Evolutionary conservation across 2,329 filamentous ascomycete species (phyloP), one percentile per base, ranked within the genome.

Genomic region (Aspergillus sp.): DNA sequence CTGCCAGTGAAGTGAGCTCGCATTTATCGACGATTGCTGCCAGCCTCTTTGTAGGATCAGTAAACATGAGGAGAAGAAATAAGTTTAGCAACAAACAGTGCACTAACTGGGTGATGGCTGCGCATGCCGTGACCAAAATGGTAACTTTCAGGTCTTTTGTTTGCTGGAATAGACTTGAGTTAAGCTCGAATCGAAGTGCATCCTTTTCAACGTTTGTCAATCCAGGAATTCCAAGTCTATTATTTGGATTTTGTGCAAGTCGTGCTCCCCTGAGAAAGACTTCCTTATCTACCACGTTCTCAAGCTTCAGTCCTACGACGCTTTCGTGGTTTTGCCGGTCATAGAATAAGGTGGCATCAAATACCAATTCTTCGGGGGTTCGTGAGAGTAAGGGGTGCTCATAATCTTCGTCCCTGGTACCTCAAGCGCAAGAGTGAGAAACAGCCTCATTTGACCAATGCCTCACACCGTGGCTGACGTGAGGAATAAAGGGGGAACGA

Each of bases 21-120:
- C 51, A 56, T 68, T 68, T 8, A 68, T 67, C 12, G 62, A 60
- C 2, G 66, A 67, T 51, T 68, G 66, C 37, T 67, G 66, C 66
- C 66, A 68, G 19, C 21, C 66, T 61, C 47, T 65, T 64, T 33
- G 11, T 44, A 12, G 15, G 9, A 11, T 31, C 27, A 19, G 40
- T 51, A 25, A 21, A 14, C 19, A 58, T 27, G 44, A 1, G 21
- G 5, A 35, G 21, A 14, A 5, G 43, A 25, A 0, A 45, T 25
- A 7, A n/a, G 15, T 45, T 21, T 43, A 43, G 3, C 12, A 27
- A 45, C 7, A 23, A 27, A 14, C 3, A 6, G 6, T 21, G 2
- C 17, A 58, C 64, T 54, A 56, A 67, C 66, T 68, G 66, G 23
- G 59, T 65, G 21, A 68, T 65, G 2, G 66, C 66, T 4, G 66